Percentiles rank a stretch among this genome's conserved stretches.
phyloP scores from a whole-genome alignment of 805 yeast species.

The Metschnikowia cubensis region DNA sequence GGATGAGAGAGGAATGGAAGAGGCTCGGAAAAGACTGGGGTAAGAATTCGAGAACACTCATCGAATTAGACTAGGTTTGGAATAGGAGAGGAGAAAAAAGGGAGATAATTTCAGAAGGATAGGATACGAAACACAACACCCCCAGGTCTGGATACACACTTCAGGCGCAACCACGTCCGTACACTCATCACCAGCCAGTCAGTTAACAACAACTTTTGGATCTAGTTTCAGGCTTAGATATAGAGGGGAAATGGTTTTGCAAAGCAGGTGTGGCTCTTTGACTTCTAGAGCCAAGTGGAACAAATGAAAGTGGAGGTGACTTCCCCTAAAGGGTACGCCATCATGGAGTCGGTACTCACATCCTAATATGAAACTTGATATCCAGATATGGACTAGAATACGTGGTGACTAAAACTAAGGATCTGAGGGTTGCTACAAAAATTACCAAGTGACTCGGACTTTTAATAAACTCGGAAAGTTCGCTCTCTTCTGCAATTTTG shows the following conservation, averaged over 20 bases:
- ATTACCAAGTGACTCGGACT: conserved; percentile 66
- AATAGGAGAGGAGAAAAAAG: no score
- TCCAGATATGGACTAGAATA: not conserved
- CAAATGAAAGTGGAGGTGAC: conserved; percentile 3
- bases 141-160: conserved; percentile 30
- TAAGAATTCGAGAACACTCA: no score
- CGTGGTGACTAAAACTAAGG: not conserved
- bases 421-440: not conserved
- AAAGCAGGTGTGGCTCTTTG: not conserved
- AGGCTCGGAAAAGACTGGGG: conserved; percentile 33
- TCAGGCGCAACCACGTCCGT: conserved; percentile 6
- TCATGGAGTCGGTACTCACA: not conserved
- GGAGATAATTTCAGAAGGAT: no score
- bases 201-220: not conserved
- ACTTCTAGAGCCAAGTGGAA: conserved; percentile 26
- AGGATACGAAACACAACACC: conserved; percentile 21
- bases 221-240: conserved; percentile 18
- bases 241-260: conserved; percentile 12
- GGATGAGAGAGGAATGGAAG: no score
- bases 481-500: conserved; percentile 56
- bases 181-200: conserved; percentile 1
- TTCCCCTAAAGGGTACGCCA: no score
- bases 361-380: no score
- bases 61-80: no score
- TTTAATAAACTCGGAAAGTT: conserved; percentile 56